Evolutionary conservation across 2,329 filamentous ascomycete genomes (phyloP).

Genomic region (Xylaria hypoxylon): DNA sequence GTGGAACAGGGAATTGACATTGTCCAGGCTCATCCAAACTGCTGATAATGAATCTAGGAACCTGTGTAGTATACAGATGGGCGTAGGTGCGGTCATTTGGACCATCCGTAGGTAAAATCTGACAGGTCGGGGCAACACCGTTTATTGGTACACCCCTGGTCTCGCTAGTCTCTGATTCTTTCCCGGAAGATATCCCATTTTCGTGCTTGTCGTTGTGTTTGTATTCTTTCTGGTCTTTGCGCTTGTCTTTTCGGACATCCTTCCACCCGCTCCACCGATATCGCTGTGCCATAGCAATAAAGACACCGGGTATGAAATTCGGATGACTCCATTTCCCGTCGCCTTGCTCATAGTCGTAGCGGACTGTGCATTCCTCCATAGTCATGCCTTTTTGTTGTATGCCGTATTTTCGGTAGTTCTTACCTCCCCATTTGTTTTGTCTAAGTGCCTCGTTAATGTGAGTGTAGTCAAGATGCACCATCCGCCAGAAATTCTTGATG

Average conservation of each 20-base stretch:
- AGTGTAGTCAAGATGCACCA: constrained; percentile 13
- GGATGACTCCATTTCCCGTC: constrained; percentile 6
- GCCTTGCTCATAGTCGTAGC: constrained; percentile 4
- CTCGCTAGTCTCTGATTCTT: too few relatives aligned
- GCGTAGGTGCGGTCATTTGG: constrained; percentile 3
- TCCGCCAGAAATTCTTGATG: constrained; percentile 2
- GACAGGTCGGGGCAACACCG: neutral
- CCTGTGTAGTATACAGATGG: constrained; percentile 16
- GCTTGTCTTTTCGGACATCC: neutral
- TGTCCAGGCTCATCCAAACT: constrained; percentile 2
- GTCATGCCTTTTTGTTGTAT: neutral
- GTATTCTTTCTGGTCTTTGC: neutral
- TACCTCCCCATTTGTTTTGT: neutral
- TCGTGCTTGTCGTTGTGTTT: neutral
- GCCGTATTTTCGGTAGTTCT: neutral
- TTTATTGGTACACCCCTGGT: neutral
- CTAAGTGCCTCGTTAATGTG: neutral
- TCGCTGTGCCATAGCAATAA: constrained; percentile 24
- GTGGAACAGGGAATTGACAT: neutral
- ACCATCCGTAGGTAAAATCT: constrained; percentile 14
- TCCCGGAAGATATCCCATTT: neutral
- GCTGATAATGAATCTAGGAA: neutral
- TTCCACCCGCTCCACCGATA: neutral
- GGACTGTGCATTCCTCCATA: neutral
- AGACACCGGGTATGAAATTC: constrained; percentile 21